Evolutionary conservation across 2,329 filamentous ascomycete species (phyloP).

Genomic region (Zopfia rhizophila): DNA sequence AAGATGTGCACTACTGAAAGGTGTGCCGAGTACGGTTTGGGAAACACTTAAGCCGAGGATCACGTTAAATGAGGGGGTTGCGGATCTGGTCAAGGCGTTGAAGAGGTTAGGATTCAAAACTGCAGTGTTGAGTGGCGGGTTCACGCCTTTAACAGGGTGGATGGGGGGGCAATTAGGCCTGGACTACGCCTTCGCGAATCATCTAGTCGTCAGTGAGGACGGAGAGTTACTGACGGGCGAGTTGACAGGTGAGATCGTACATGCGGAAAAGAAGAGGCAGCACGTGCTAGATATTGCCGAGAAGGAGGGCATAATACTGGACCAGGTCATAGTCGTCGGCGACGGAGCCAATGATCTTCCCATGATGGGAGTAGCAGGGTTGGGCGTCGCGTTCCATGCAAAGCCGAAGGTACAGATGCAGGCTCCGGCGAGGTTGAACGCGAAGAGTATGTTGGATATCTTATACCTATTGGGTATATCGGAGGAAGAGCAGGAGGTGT

Average conservation of each 20-base stretch:
- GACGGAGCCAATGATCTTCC: slow-evolving; percentile 85
- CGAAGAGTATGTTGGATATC: slow-evolving; percentile 75
- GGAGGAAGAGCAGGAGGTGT: slow-evolving; percentile 67
- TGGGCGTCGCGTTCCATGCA: slow-evolving; percentile 86
- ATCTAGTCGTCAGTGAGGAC: slow-evolving; percentile 72
- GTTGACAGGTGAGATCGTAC: slow-evolving; percentile 76
- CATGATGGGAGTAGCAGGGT: slow-evolving; percentile 79
- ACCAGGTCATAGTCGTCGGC: slow-evolving; percentile 78
- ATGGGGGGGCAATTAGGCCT: slow-evolving; percentile 82
- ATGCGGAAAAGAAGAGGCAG: slow-evolving; percentile 78
- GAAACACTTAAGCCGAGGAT: slow-evolving; percentile 79
- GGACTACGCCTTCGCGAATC: slow-evolving; percentile 89
- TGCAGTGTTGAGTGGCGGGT: slow-evolving; percentile 91
- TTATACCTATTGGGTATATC: slow-evolving; percentile 79
- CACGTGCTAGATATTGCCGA: slow-evolving; percentile 76
- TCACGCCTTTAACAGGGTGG: slow-evolving; percentile 89
- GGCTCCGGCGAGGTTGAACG: slow-evolving; percentile 77
- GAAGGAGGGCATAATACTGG: slow-evolving; percentile 71
- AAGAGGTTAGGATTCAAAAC: slow-evolving; percentile 85
- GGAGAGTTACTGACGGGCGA: slow-evolving; percentile 73
- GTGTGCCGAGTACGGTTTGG: slow-evolving; percentile 81
- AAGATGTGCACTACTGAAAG: slow-evolving; percentile 82
- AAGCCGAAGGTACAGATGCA: slow-evolving; percentile 84
- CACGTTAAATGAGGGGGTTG: slow-evolving; percentile 83
- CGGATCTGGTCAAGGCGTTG: slow-evolving; percentile 76